phyloP scores from a whole-genome alignment of 2,329 filamentous ascomycete species.

The Epichloe coenophiala region DNA sequence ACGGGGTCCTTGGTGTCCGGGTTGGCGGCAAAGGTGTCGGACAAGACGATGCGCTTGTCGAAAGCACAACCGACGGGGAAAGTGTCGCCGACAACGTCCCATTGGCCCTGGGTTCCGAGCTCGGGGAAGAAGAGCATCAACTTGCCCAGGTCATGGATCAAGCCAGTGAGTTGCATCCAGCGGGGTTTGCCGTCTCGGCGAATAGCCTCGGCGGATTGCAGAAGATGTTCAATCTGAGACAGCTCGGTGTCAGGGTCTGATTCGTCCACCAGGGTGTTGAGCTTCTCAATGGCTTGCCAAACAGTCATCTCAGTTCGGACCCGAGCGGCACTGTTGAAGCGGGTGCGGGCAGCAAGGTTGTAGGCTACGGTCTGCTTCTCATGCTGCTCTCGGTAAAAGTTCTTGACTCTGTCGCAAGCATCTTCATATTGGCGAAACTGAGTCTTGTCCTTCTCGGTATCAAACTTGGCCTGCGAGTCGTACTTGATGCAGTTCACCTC shows the following conservation, averaged over 20 bases:
- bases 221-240: slow-evolving; percentile 77
- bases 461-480: slow-evolving; percentile 48
- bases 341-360: slow-evolving; percentile 64
- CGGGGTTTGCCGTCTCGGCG: slow-evolving; percentile 70
- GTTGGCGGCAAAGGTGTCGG: slow-evolving; percentile 63
- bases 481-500: slow-evolving; percentile 41
- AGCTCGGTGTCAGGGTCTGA: slow-evolving; percentile 81
- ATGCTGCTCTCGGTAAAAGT: slow-evolving; percentile 67
- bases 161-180: slow-evolving; percentile 68
- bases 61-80: slow-evolving; percentile 69
- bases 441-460: slow-evolving; percentile 63
- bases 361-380: slow-evolving; percentile 66
- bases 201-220: slow-evolving; percentile 82
- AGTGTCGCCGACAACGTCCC: slow-evolving; percentile 84
- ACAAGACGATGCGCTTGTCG: slow-evolving; percentile 67
- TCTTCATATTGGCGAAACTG: slow-evolving; percentile 73
- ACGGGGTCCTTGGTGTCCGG: slow-evolving; percentile 58
- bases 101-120: slow-evolving; percentile 60
- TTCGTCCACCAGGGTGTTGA: slow-evolving; percentile 83
- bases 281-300: slow-evolving; percentile 86
- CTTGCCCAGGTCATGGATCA: slow-evolving; percentile 72
- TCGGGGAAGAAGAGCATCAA: slow-evolving; percentile 63
- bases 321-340: slow-evolving; percentile 44
- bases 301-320: slow-evolving; percentile 60
- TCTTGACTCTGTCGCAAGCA: slow-evolving; percentile 72